Evolutionary conservation across 768 basidiomycete species (phyloP).

Genomic region (Lyophyllum atratum): DNA sequence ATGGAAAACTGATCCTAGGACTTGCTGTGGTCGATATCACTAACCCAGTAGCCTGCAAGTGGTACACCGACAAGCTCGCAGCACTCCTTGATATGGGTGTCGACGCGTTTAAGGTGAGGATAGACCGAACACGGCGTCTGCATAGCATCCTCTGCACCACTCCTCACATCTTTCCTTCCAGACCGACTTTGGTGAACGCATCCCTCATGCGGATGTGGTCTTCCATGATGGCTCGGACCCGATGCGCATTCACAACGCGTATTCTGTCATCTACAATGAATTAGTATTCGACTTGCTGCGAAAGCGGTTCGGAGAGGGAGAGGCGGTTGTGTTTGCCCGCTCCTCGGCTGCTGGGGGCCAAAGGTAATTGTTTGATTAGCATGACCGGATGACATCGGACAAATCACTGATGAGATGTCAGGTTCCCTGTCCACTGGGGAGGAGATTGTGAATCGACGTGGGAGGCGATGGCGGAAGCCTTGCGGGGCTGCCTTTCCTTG

Average conservation of each 20-base stretch:
- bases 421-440: conserved; percentile 60
- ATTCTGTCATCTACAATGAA: conserved; percentile 69
- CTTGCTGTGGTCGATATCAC: conserved; percentile 66
- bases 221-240: conserved; percentile 73
- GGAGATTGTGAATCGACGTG: conserved; percentile 79
- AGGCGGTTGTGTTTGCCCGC: conserved; percentile 72
- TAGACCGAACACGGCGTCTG: background rate
- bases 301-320: conserved; percentile 58
- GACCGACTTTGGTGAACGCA: conserved; percentile 81
- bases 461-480: conserved; percentile 77
- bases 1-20: conserved; percentile 16
- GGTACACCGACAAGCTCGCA: conserved; percentile 53
- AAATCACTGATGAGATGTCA: conserved; percentile 11
- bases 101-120: conserved; percentile 57
- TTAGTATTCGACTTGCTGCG: conserved; percentile 65
- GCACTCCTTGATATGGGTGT: conserved; percentile 57
- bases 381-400: background rate
- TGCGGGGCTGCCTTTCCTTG: conserved; percentile 67
- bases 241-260: conserved; percentile 71
- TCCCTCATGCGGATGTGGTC: conserved; percentile 62
- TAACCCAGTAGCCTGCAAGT: conserved; percentile 53
- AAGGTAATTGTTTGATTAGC: conserved; percentile 33
- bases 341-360: conserved; percentile 72
- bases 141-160: background rate
- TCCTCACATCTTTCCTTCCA: conserved; percentile 19